Evolutionary conservation across 768 basidiomycete genomes (phyloP).

Genomic region (Lactarius quietus): DNA sequence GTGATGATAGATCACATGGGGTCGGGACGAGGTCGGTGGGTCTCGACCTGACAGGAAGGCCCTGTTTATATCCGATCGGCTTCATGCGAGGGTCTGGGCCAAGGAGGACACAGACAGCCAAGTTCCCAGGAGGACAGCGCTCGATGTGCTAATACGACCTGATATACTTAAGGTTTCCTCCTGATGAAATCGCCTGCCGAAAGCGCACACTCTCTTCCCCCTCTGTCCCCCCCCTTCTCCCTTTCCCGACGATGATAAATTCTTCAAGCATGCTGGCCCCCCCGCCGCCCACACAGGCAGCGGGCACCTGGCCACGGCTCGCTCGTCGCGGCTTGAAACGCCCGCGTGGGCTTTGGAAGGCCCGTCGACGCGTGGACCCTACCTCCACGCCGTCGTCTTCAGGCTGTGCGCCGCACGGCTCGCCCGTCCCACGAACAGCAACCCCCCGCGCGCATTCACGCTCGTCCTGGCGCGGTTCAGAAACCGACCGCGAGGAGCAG

Average conservation of each 20-base stretch:
- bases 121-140: neutral
- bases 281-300: constrained; percentile 6
- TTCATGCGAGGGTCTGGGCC: constrained; percentile 17
- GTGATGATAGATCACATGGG: constrained; percentile 2
- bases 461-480: constrained; percentile 11
- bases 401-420: neutral
- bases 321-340: constrained; percentile 20
- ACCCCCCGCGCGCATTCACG: neutral
- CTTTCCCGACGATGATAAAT: constrained; percentile 3
- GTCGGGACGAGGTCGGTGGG: neutral
- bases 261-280: constrained; percentile 8
- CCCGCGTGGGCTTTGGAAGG: constrained; percentile 22
- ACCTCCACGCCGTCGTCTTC: neutral
- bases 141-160: constrained; percentile 3
- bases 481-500: constrained; percentile 13
- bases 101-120: neutral
- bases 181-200: constrained; percentile 14
- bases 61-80: constrained; percentile 19
- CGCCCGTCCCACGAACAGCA: neutral
- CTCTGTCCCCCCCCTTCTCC: neutral
- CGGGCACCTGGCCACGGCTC: constrained; percentile 11
- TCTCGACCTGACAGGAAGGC: constrained; percentile 7
- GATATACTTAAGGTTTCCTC: constrained; percentile 22
- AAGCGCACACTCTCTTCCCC: neutral
- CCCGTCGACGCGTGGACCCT: constrained; percentile 17